Percentiles rank a stretch among this genome's conserved stretches.
Conservation (phyloP, 2,329 filamentous ascomycete species). For the Verticillium zaregamsianum region DNA sequence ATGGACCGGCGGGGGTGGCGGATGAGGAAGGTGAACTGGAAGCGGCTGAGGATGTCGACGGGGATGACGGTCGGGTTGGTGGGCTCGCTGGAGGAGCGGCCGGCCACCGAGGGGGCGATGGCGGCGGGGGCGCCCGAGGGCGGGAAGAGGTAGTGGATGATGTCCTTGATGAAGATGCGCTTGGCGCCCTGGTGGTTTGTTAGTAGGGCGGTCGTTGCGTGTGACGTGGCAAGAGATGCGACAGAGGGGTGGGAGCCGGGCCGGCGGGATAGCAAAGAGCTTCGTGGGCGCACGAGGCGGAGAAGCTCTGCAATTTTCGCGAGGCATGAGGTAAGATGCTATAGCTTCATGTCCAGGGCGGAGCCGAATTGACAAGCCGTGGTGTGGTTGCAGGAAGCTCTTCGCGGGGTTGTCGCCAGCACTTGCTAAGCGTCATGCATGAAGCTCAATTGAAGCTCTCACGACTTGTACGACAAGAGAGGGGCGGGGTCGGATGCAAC, state of each 20-base stretch:
- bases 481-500: neutral
- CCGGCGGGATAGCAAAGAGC: neutral
- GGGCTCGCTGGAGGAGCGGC: conserved; percentile 51
- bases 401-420: neutral
- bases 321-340: neutral
- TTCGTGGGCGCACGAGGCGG: neutral
- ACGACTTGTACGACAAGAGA: neutral
- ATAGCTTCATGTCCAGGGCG: neutral
- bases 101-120: conserved; percentile 75
- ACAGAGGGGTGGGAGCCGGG: neutral
- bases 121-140: conserved; percentile 63
- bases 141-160: conserved; percentile 85
- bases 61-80: conserved; percentile 86
- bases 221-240: neutral
- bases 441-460: conserved; percentile 3
- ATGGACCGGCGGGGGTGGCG: conserved; percentile 90
- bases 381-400: conserved; percentile 1
- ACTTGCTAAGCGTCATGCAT: neutral
- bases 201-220: neutral
- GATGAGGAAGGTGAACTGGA: conserved; percentile 96
- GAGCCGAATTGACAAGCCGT: neutral
- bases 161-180: conserved; percentile 97
- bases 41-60: conserved; percentile 65
- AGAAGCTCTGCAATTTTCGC: neutral
- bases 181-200: conserved; percentile 59